Evolutionary conservation across 495 filamentous ascomycete genomes (phyloP), one percentile per base, ranked within the genome.

Genomic region (Sordaria brevicollis): DNA sequence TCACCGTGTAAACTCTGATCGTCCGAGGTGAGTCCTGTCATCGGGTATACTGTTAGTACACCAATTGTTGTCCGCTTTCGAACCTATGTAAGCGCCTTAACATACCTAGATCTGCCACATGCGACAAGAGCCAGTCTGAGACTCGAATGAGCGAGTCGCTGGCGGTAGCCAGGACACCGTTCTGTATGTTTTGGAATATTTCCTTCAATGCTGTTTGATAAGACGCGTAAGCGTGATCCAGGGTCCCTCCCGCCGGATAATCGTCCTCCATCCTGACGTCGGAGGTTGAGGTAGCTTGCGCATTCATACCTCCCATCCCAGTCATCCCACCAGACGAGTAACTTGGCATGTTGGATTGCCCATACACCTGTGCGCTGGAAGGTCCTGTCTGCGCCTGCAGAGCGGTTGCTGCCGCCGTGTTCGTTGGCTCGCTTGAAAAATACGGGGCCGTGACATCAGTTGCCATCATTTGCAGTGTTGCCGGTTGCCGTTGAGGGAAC

Each of bases 61-160:
- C 25, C 25, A 36, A 70, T 68, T 66, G 72, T 71, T 76, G 70
- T 67, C 36, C 29, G 62, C 65, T 43, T 74, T 71, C 37, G 66
- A 38, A 76, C n/a, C n/a, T 69, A 77, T 57, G 21, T 5, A 62
- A 31, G 71, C 68, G 73, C 70, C 65, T 68, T 68, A 41, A 79
- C 92, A 80, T 88, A 97, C 95, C 93, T 76, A 99, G 83, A 70
- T 91, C 88, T 74, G 88, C 88, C 38, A 91, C 92, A 79, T 94
- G 90, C 54, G 89, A 86, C 71, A 97, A 80, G 57, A 99, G 82
- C 92, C 93, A 97, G 69, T 91, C 87, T 29, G 93, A 96, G 72
- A 97, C 87, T 69, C 89, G 84, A 65, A 96, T 79, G 34, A 99
- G 83, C 17, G 89, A 90, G 71, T 84, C 83, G 72, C 89, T 90